Percentiles rank a stretch among this genome's conserved stretches.
phyloP scores from a whole-genome alignment of 164 flowering plant species.

The Nymphaea colorata region DNA sequence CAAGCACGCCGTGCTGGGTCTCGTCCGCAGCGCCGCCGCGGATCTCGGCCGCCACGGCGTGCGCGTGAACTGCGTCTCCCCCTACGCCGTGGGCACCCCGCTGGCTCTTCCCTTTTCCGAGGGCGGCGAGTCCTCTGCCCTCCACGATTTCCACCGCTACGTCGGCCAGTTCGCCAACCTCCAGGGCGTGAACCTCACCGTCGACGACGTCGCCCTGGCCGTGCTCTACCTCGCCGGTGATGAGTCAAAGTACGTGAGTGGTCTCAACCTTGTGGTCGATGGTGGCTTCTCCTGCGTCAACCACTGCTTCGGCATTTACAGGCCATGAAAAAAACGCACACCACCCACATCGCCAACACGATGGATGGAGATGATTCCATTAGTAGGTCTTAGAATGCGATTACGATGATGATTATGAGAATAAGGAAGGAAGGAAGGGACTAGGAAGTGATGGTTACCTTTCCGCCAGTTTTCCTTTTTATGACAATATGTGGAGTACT shows the following conservation, averaged over 20 bases:
- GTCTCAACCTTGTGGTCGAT: conserved; percentile 70
- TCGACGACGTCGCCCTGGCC: conserved; percentile 67
- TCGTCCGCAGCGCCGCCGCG: conserved; percentile 67
- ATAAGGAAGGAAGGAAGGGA: too few relatives aligned
- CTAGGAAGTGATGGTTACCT: too few relatives aligned
- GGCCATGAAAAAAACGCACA: conserved; percentile 3
- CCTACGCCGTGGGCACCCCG: conserved; percentile 47
- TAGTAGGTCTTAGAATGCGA: too few relatives aligned
- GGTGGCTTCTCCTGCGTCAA: conserved; percentile 60
- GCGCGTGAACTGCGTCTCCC: conserved; percentile 86
- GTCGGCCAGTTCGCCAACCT: conserved; percentile 35
- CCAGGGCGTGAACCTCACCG: conserved; percentile 48
- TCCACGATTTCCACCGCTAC: conserved; percentile 38
- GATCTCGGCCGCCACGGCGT: conserved; percentile 77
- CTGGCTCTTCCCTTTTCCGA: conserved; percentile 1
- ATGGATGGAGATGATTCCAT: too few relatives aligned
- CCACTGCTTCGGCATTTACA: conserved; percentile 52
- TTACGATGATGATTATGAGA: too few relatives aligned
- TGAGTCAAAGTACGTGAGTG: conserved; percentile 75
- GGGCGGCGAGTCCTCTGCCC: not conserved
- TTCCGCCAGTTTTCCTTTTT: too few relatives aligned
- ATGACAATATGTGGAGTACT: too few relatives aligned
- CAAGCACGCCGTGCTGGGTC: conserved; percentile 78
- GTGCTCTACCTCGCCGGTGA: conserved; percentile 72
- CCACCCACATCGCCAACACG: too few relatives aligned